Evolutionary conservation across 2,329 filamentous ascomycete genomes (phyloP), one percentile per base, ranked within the genome.

Genomic region (Cercospora sp.): DNA sequence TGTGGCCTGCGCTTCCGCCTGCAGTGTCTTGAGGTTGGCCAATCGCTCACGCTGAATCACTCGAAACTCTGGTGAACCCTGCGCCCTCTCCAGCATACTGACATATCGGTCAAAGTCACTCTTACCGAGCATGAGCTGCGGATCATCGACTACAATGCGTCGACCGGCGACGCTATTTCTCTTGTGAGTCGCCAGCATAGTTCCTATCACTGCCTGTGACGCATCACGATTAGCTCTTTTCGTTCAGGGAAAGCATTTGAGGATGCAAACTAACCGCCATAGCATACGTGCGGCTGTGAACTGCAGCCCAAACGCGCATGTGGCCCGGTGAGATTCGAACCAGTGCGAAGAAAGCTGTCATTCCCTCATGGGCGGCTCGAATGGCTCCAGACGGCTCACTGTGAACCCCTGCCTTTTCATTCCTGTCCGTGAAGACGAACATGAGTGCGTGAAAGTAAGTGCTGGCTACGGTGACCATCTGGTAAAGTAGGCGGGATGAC

Each of bases 391-490:
- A 53, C 10, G 51, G 30, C 18, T 67, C 60, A 13, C 36, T 28
- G 13, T 64, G 51, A 3, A 60, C 53, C 13, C 55, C 51, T 13
- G 61, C 40, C 1, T 20, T 51, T 18, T 60, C 65, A 18, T 64
- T 64, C 18, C 40, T 53, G 28, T 67, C 65, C 51, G 60, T 67
- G 42, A 60, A 67, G 20, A 67, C 28, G 20, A 60, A 60, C 65
- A 67, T 64, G 12, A 67, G 40, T 8, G 51, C 61, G n/a, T 53
- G 40, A n/a, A 64, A 67, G 31, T 60, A 64, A 16, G 28, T 64
- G 23, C 48, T 64, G 12, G 45, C 28, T 33, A 58, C 62, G 18
- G 62, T 42, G 5, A 64, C 40, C 45, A 33, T 64, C 40, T 64
- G 62, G 16, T 53, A 40, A 20, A 67, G 53, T 16, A 64, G 36